Evolutionary conservation across 306 rosid genomes (phyloP), one percentile per base, ranked within the genome.

Genomic region (Rosa chinensis): DNA sequence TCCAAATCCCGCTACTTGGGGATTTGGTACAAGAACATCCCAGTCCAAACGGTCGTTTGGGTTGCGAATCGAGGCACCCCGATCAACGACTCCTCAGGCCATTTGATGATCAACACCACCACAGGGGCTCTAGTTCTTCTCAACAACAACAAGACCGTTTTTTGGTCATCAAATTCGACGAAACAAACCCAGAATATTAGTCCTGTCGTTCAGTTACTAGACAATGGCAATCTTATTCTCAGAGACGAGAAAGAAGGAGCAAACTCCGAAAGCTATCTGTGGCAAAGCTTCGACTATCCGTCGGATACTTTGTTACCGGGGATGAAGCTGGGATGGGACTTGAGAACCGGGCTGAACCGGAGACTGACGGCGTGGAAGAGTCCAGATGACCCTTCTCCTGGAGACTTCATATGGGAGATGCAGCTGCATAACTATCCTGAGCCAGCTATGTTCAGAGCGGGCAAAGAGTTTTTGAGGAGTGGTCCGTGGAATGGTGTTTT

Each of bases 291-390:
- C 16, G 86, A 85, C 42, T 80, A 85, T 72, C 88, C 88, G 7
- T 44, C 83, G 35, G 88, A 86, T 45, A 81, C 89, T 16, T 5
- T 86, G 32, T 39, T 86, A 16, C 79, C 85, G 6, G 89, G 87
- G 16, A 87, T 85, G 88, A 89, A 89, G 53, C 55, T 81, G 0
- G 93, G 90, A 1, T 86, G 88, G 89, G 83, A 91, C 88, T 20
- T 67, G 8, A 91, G 16, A 17, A 80, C 73, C 0, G 35, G 80
- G 11, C 63, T 89, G 0, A 74, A 84, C 14, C 75, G 93, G n/a
- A 82, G 70, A 5, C 11, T 91, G 20, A 43, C 72, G 0, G 83
- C 96, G 2, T 91, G 96, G 93, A 87, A 81, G 47, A 84, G 49
- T 56, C 77, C 40, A 56, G 82, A 91, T 18, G 91, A 89, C 45